phyloP scores from a whole-genome alignment of 257 asterid species.

The Solanum acaule region DNA sequence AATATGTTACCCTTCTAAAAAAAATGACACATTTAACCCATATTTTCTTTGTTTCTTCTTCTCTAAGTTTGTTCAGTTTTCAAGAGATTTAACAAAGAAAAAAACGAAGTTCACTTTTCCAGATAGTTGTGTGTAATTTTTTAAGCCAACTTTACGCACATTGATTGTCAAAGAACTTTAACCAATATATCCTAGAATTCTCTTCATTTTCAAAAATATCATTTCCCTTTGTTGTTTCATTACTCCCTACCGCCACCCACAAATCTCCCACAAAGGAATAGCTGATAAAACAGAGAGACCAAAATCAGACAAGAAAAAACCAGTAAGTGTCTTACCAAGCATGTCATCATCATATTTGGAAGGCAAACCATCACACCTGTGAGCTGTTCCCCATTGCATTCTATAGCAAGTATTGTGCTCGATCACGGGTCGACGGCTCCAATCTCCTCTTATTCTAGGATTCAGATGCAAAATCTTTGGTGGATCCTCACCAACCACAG shows the following conservation, averaged over 20 bases:
- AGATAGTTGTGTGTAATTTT: neutral
- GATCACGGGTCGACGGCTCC: constrained; percentile 90
- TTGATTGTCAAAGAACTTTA: neutral
- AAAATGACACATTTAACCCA: neutral
- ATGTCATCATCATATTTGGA: constrained; percentile 70
- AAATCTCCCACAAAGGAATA: neutral
- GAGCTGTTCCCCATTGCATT: constrained; percentile 96
- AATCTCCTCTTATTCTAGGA: constrained; percentile 95
- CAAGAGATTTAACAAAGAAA: neutral
- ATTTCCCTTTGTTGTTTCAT: neutral
- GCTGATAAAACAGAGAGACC: neutral
- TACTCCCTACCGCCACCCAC: neutral
- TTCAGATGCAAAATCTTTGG: constrained; percentile 92
- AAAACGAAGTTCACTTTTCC: neutral
- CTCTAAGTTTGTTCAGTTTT: neutral
- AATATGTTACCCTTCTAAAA: neutral
- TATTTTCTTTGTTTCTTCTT: neutral
- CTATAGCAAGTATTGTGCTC: constrained; percentile 96
- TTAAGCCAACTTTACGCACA: neutral
- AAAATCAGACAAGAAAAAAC: neutral
- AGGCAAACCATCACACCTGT: constrained; percentile 85
- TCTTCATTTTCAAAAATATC: neutral
- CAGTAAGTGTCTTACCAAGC: constrained; percentile 45
- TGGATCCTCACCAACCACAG: constrained; percentile 96
- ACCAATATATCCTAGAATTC: neutral